Conservation (phyloP, 2,329 filamentous ascomycete genomes). For the Colletotrichum sp. region DNA sequence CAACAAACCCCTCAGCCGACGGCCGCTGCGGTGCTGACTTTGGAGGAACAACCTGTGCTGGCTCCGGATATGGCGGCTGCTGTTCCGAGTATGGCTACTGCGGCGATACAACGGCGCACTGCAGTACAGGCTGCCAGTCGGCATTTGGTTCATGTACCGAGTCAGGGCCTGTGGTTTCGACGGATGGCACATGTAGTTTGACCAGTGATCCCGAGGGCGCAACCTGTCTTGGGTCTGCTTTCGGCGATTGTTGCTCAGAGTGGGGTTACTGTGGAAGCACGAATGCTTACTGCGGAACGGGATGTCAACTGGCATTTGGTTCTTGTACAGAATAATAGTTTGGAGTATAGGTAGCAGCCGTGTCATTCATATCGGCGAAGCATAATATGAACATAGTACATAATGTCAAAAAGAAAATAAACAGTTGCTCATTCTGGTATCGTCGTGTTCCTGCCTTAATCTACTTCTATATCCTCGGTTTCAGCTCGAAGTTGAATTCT, state of each 20-base stretch:
- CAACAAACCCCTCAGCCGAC: not conserved
- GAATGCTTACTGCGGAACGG: not conserved
- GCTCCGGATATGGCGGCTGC: not conserved
- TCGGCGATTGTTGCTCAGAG: not conserved
- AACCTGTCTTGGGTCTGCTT: not conserved
- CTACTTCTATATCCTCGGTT: not conserved
- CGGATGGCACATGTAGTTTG: not conserved
- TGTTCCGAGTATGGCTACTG: not conserved
- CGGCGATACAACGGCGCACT: not conserved
- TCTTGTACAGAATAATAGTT: not conserved
- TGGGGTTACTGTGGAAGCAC: not conserved
- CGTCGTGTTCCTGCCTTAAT: not conserved
- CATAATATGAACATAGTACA: not conserved
- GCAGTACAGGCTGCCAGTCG: not conserved
- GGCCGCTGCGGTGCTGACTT: not conserved
- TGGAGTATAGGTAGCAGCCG: rapidly evolving
- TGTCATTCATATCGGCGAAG: too few species aligned
- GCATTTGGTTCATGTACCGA: not conserved
- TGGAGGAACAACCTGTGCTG: not conserved
- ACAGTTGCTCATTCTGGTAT: not conserved
- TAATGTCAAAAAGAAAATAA: not conserved
- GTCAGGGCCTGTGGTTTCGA: not conserved
- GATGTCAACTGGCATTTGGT: not conserved
- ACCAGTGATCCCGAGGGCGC: not conserved
- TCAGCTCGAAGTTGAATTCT: not conserved